Base-by-base conservation (phyloP, 2,329 filamentous ascomycete genomes). In the Volutella citrinella region DNA sequence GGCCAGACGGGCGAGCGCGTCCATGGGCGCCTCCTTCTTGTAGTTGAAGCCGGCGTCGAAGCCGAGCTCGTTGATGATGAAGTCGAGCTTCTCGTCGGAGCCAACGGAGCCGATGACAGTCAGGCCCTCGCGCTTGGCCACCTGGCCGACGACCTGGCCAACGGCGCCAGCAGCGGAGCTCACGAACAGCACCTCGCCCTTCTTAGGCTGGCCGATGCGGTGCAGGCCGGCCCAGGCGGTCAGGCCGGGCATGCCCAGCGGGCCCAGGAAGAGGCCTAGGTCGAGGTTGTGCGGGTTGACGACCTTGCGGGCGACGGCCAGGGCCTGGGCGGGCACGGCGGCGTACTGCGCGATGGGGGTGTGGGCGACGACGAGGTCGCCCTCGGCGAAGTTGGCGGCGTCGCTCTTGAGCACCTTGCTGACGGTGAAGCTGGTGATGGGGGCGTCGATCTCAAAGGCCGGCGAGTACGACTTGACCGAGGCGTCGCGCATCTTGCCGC, bases 111-210 rank as follows among this genome's bases (percentile, higher is more conserved):
- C 86, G 45, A 90, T 80, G 22, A 90, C 85, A 32, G 62, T 78
- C 43, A 90, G 64, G 5, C 86, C 85, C 57, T 88, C 80, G 46
- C 80, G 77, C 71, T 88, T 89, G 38, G 84, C 84, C 22, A 90
- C 66, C 63, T 90, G 85, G 10, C 85, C 86, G n/a, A 89, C 85
- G 7, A 89, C 56, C 59, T 87, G 82, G 7, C 86, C 86, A 3
- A 90, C 86, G 3, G 84, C 84, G 16, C 86, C 86, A 4, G 79
- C 81, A 0, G 86, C 85, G 7, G 83, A 80, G 24, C 78, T 84
- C 46, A 91, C 74, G 61, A 88, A 86, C 52, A 91, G 86, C 14
- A 82, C 88, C 42, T 84, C 78, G 2, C 78, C 79, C 28, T 65
- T 57, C 50, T 75, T 75, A 26, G 79, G 71, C 43, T 77, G 60